Base-by-base conservation (phyloP, 2,329 filamentous ascomycete genomes). In the Claviceps monticola region DNA sequence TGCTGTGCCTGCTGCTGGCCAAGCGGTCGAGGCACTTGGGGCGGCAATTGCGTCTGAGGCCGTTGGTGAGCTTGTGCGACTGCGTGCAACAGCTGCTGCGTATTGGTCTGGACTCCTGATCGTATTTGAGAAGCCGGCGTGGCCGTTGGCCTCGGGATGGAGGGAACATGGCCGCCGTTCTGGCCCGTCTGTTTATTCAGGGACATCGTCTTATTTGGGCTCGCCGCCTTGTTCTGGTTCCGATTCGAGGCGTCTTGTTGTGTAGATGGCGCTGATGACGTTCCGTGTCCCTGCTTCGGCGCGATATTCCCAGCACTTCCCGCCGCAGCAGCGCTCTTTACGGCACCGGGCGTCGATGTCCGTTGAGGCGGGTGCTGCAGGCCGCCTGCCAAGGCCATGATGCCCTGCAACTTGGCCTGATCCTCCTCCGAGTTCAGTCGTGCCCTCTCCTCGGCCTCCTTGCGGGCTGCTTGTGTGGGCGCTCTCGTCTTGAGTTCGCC, bases 401-500 rank as follows among this genome's bases (percentile, higher is more conserved):
- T 76, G n/a, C 77, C 77, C 56, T 80, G 74, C n/a, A 81, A 66
- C 55, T 75, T 74, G 7, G 76, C 77, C 56, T 77, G 74, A 46
- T 82, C 78, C 52, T 82, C 79, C 48, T 79, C 76, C n/a, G 72
- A 72, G 52, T 74, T 78, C 56, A 76, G 64, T 39, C 76, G 73
- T 2, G 78, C 78, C 46, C 78, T 74, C 64, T 83, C 80, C 60
- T 84, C 82, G 0, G 80, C 80, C 61, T 83, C 82, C 56, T 83
- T 84, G 21, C 80, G 72, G 0, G 81, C 81, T n/a, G 82, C 82
- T 62, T 85, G 82, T 1, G 80, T 84, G 0, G 87, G 88, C 0
- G 88, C 87, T 16, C 88, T 74, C 0, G 89, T 95, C 67, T 93
- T 91, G 39, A 95, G 71, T 67, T 95, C 89, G 3, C 89, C 89